These are phyloP conservation scores for Eimeria acervulina DNA, from an alignment of 169 alveolate genomes.

Conservation along the genomic window DNA sequence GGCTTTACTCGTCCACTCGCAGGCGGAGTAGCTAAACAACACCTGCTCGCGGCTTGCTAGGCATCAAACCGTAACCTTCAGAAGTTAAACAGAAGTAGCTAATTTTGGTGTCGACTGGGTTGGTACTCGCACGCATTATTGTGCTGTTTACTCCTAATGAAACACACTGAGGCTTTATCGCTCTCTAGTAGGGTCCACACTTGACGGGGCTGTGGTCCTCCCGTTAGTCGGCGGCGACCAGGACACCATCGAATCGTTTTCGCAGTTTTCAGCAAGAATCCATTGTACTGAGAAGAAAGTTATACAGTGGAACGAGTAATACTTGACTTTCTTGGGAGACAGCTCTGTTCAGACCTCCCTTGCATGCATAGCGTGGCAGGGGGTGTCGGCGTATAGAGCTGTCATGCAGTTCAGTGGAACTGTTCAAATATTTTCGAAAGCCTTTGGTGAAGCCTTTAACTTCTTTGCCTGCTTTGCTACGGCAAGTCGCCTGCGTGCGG, in stretches of 20 bases:
- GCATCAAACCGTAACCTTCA: neutral
- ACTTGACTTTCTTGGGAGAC: neutral
- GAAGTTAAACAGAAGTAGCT: neutral
- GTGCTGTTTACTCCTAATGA: neutral
- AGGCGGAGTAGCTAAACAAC: neutral
- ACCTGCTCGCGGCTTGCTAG: neutral
- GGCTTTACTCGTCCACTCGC: neutral
- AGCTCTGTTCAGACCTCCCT: slow-evolving; percentile 11
- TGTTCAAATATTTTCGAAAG: neutral
- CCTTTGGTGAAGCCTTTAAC: neutral
- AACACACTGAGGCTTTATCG: neutral
- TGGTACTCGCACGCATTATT: neutral
- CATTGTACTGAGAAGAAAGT: neutral
- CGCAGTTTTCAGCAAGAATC: neutral
- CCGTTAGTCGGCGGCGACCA: slow-evolving; percentile 54
- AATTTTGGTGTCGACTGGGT: neutral
- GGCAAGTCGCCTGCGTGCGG: neutral
- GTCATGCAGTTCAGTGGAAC: neutral
- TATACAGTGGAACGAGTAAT: neutral
- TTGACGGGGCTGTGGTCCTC: slow-evolving; percentile 64
- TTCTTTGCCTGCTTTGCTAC: neutral
- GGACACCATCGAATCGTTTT: neutral
- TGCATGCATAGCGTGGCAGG: slow-evolving; percentile 49
- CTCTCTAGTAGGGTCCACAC: neutral
- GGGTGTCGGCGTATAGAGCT: neutral